Conservation (phyloP, 2,329 filamentous ascomycete genomes). For the Hymenoscyphus repandus region DNA sequence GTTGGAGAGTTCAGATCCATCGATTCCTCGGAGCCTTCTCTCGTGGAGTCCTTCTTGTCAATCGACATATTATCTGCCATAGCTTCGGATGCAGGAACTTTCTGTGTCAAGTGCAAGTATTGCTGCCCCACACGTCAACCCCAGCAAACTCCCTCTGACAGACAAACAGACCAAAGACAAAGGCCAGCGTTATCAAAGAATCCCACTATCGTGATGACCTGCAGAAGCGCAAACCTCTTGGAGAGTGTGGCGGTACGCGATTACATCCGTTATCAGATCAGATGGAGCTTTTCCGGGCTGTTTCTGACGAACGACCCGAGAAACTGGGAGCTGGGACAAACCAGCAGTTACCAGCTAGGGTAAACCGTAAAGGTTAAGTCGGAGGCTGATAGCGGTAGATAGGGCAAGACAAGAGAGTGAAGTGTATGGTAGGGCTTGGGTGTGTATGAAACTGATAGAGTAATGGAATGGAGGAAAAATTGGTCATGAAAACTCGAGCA, state of each 20-base stretch:
- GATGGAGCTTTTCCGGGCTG: conserved; percentile 17
- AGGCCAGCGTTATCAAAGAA: background rate
- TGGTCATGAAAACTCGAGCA: conserved; percentile 18
- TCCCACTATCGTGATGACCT: conserved; percentile 28
- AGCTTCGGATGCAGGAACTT: conserved; percentile 9
- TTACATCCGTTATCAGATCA: conserved; percentile 21
- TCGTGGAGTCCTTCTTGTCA: conserved; percentile 51
- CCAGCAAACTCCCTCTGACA: conserved; percentile 14
- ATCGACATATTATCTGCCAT: conserved; percentile 67
- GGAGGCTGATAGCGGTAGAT: conserved; percentile 18
- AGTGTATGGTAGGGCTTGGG: background rate
- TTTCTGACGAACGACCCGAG: conserved; percentile 10
- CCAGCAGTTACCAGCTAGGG: conserved; percentile 8
- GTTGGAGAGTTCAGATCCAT: conserved; percentile 45
- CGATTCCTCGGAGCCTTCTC: conserved; percentile 59
- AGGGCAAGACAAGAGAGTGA: conserved; percentile 6
- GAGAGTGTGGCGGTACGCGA: conserved; percentile 21
- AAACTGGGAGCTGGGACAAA: conserved; percentile 18
- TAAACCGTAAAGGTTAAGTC: conserved; percentile 10
- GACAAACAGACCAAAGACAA: background rate
- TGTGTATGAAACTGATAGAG: conserved; percentile 12
- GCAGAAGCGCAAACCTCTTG: conserved; percentile 25
- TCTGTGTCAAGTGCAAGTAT: conserved; percentile 7
- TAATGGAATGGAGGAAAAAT: conserved; percentile 24
- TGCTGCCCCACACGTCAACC: conserved; percentile 20